phyloP scores from a whole-genome alignment of 2,329 filamentous ascomycete genomes.

The Neospermospora avenae region DNA sequence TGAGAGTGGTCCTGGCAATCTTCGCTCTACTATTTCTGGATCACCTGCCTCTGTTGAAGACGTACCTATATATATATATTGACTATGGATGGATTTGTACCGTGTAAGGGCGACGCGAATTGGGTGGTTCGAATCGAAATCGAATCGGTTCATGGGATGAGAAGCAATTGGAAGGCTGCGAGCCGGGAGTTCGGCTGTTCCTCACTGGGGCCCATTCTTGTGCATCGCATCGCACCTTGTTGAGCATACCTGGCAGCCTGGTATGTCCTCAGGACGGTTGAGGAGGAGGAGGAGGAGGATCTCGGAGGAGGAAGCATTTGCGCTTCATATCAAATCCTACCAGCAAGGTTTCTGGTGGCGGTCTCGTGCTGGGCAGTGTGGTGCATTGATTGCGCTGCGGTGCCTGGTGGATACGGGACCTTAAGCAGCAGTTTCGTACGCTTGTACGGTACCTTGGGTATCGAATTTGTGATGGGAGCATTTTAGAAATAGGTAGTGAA shows the following conservation, averaged over 20 bases:
- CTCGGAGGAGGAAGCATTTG: slow-evolving; percentile 14
- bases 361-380: background rate
- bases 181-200: slow-evolving; percentile 10
- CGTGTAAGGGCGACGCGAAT: too few relatives aligned
- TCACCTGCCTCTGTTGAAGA: background rate
- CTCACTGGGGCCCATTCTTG: slow-evolving; percentile 10
- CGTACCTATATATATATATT: too few relatives aligned
- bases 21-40: slow-evolving; percentile 1
- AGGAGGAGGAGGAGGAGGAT: too few relatives aligned
- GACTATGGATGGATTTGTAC: too few relatives aligned
- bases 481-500: too few relatives aligned
- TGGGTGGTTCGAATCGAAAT: slow-evolving; percentile 9
- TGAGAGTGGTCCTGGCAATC: background rate
- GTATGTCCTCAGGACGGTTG: slow-evolving; percentile 4
- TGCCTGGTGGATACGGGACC: too few relatives aligned
- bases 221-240: too few relatives aligned
- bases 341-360: background rate
- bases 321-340: background rate
- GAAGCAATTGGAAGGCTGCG: slow-evolving; percentile 1
- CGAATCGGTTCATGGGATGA: slow-evolving; percentile 16
- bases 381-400: background rate
- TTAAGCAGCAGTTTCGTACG: too few relatives aligned
- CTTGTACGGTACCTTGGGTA: too few relatives aligned
- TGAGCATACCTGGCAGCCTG: slow-evolving; percentile 11
- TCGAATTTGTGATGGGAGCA: too few relatives aligned